These are phyloP conservation scores for Cyclotella sp. DNA, from an alignment of 108 stramenopile genomes.

Conservation along the genomic window DNA sequence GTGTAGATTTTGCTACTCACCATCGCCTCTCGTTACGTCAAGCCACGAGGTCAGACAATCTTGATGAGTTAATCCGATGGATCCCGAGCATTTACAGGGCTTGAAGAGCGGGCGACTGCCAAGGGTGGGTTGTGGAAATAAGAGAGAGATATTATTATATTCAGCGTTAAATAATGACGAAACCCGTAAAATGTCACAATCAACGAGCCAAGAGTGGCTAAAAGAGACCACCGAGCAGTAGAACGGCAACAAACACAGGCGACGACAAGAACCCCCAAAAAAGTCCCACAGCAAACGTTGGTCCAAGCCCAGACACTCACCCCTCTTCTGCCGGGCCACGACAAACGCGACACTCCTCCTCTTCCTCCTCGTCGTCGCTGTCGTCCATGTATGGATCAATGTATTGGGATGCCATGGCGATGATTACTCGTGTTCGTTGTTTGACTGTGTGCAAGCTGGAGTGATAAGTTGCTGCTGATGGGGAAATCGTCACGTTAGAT, in stretches of 20 bases:
- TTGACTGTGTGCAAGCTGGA: too few species aligned
- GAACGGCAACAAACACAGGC: neutral
- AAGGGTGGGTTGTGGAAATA: too few species aligned
- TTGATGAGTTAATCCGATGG: slow-evolving; percentile 91
- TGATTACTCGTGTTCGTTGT: neutral
- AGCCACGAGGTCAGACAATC: slow-evolving; percentile 92
- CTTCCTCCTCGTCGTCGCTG: slow-evolving; percentile 68
- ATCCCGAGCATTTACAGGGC: slow-evolving; percentile 92
- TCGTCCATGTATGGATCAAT: slow-evolving; percentile 1
- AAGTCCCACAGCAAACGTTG: neutral
- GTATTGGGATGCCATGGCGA: slow-evolving; percentile 15
- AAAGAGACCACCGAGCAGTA: neutral
- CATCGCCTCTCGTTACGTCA: slow-evolving; percentile 75
- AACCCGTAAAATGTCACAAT: neutral
- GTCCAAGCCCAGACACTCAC: slow-evolving; percentile 55
- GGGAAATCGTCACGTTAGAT: too few species aligned
- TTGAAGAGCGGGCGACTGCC: slow-evolving; percentile 74
- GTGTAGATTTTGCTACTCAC: slow-evolving; percentile 14
- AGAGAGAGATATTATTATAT: too few species aligned
- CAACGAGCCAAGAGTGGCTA: neutral
- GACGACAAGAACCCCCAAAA: slow-evolving; percentile 4
- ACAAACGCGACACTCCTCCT: slow-evolving; percentile 90
- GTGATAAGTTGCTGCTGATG: too few species aligned
- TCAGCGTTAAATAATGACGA: too few species aligned
- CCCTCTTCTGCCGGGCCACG: slow-evolving; percentile 89